Conservation (phyloP, 1,284 basidiomycete genomes). For the Porogramme epimiltina region DNA sequence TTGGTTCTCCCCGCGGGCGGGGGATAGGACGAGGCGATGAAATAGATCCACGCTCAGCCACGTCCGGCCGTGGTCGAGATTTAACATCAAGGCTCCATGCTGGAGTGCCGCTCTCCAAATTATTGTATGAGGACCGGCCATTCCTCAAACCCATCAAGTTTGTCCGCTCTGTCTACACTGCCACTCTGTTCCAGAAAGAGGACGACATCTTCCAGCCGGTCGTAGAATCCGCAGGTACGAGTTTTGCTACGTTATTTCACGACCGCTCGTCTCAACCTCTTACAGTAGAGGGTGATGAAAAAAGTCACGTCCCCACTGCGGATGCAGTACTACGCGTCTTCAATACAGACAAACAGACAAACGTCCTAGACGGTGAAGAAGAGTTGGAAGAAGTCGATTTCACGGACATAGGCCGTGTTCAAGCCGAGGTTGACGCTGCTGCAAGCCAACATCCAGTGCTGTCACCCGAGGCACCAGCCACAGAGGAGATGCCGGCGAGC, state of each 20-base stretch:
- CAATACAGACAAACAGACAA: conserved; percentile 33
- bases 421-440: conserved; percentile 36
- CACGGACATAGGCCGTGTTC: conserved; percentile 52
- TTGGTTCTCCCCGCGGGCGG: conserved; percentile 20
- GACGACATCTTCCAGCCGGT: conserved; percentile 68
- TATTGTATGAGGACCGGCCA: conserved; percentile 60
- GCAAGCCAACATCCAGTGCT: conserved; percentile 15
- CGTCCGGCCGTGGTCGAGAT: conserved; percentile 26
- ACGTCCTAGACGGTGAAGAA: conserved; percentile 38
- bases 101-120: conserved; percentile 53
- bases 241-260: not conserved
- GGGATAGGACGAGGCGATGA: conserved; percentile 27
- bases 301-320: conserved; percentile 65
- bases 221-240: conserved; percentile 53
- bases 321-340: conserved; percentile 63
- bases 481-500: conserved; percentile 38
- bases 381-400: conserved; percentile 68
- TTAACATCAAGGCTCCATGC: conserved; percentile 26
- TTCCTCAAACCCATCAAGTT: conserved; percentile 65
- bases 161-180: conserved; percentile 58
- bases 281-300: conserved; percentile 34
- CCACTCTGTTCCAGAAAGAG: conserved; percentile 60
- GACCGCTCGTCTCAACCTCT: not conserved
- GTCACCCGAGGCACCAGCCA: conserved; percentile 23
- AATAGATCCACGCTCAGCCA: not conserved